A percentile compares a stretch with the other conserved stretches of the same genome.
These are phyloP conservation scores for Aspergillus cristatus DNA, from an alignment of 495 filamentous ascomycete genomes.

Conservation along the genomic window DNA sequence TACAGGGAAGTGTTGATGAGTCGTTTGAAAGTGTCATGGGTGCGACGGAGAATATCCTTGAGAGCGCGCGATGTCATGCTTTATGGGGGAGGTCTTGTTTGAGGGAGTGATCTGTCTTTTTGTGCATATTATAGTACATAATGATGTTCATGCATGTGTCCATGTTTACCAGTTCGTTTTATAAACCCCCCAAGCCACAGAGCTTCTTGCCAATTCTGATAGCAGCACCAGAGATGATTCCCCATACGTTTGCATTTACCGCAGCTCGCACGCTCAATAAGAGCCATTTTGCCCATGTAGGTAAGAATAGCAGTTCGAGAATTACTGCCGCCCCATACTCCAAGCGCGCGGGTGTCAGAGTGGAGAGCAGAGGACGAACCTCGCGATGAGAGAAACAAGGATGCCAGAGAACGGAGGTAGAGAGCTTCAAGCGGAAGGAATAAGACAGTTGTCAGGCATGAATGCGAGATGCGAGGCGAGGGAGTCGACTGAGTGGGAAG, in stretches of 20 bases:
- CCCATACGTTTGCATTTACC: conserved; percentile 36
- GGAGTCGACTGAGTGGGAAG: conserved; percentile 36
- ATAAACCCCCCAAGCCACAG: conserved; percentile 39
- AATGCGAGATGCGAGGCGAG: conserved; percentile 36
- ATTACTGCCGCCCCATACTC: conserved; percentile 33
- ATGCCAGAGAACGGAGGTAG: conserved; percentile 37
- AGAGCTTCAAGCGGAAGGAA: conserved; percentile 41
- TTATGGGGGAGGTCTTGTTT: conserved; percentile 3
- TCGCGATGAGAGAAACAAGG: conserved; percentile 27
- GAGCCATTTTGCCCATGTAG: conserved; percentile 34
- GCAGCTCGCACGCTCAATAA: conserved; percentile 40
- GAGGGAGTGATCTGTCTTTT: background rate
- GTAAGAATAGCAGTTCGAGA: conserved; percentile 26
- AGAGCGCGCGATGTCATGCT: conserved; percentile 12
- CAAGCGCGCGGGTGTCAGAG: conserved; percentile 25
- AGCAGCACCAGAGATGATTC: conserved; percentile 30
- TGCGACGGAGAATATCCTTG: conserved; percentile 12
- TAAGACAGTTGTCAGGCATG: conserved; percentile 29
- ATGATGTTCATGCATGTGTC: no score
- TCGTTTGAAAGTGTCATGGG: conserved; percentile 10
- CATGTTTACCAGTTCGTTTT: no score
- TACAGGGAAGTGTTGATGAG: background rate
- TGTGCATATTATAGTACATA: no score
- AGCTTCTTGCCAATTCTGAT: conserved; percentile 37
- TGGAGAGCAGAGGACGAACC: conserved; percentile 11